phyloP scores from a whole-genome alignment of 139 green algal genomes.

The Chlamydomonas schloesseri region DNA sequence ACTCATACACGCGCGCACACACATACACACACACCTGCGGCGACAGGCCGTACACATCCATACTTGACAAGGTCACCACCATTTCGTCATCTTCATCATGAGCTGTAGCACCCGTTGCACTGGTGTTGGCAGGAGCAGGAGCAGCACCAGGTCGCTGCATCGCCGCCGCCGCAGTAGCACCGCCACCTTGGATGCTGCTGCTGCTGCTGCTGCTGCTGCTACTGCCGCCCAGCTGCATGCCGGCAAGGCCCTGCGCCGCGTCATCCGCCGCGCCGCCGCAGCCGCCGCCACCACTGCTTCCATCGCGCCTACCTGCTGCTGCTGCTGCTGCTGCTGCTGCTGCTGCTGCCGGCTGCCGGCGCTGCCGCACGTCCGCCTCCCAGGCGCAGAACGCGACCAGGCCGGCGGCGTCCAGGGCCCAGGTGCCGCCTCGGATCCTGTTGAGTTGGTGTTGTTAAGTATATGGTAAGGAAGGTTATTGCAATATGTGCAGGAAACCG shows the following conservation, averaged over 20 bases:
- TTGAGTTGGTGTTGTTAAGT: no score
- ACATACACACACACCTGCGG: background rate
- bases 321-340: background rate
- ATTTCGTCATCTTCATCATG: background rate
- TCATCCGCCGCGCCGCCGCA: background rate
- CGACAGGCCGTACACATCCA: constrained; percentile 32
- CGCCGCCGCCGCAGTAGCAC: background rate
- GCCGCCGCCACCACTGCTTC: background rate
- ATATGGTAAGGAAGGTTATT: no score
- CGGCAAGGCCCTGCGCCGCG: no score
- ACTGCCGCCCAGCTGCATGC: background rate
- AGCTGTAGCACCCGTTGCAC: background rate
- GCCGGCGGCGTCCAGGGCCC: constrained; percentile 3
- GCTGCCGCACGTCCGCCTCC: constrained; percentile 1
- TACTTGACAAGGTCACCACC: background rate
- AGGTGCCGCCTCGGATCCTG: constrained; percentile 12
- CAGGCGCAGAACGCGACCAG: constrained; percentile 31
- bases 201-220: background rate
- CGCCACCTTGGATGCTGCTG: background rate
- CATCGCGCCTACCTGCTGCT: no score
- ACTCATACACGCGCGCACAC: no score
- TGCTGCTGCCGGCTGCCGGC: background rate
- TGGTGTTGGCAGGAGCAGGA: background rate
- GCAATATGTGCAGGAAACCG: no score
- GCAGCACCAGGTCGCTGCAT: background rate